phyloP scores from a whole-genome alignment of 768 basidiomycete genomes.

The Imleria badia region DNA sequence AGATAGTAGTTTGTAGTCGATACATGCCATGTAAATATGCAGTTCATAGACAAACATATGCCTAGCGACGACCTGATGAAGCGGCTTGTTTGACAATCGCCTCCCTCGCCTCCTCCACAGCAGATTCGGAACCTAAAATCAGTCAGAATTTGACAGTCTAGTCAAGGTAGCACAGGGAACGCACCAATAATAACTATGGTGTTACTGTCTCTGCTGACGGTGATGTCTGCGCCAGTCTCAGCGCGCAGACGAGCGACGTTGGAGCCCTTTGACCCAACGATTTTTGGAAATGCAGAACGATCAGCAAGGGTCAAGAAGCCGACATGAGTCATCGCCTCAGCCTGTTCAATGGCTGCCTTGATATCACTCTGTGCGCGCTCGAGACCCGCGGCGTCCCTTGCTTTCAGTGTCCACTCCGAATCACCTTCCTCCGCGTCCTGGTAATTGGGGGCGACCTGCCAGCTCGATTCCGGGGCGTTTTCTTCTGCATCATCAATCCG shows the following conservation, averaged over 20 bases:
- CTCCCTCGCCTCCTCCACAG: slow-evolving; percentile 71
- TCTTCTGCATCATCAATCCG: slow-evolving; percentile 79
- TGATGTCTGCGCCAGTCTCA: slow-evolving; percentile 91
- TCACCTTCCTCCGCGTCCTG: slow-evolving; percentile 80
- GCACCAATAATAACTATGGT: slow-evolving; percentile 85
- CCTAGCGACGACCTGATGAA: slow-evolving; percentile 27
- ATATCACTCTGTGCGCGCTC: slow-evolving; percentile 72
- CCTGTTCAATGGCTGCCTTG: slow-evolving; percentile 68
- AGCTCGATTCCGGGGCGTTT: slow-evolving; percentile 50
- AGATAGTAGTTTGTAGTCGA: slow-evolving; percentile 22
- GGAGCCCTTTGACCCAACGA: slow-evolving; percentile 89
- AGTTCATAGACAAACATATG: slow-evolving; percentile 6
- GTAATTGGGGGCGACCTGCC: slow-evolving; percentile 81
- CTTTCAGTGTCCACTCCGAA: slow-evolving; percentile 82
- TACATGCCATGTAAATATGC: slow-evolving; percentile 29
- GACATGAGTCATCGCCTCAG: slow-evolving; percentile 70
- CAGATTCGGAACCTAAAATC: slow-evolving; percentile 59
- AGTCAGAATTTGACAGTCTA: slow-evolving; percentile 4
- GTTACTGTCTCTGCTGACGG: slow-evolving; percentile 83
- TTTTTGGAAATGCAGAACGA: slow-evolving; percentile 85
- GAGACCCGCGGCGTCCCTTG: slow-evolving; percentile 71
- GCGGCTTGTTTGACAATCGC: slow-evolving; percentile 66
- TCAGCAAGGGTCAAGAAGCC: slow-evolving; percentile 84
- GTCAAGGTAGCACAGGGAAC: background rate
- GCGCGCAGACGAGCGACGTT: slow-evolving; percentile 85